These are phyloP conservation scores for Tricholoma terreum DNA, from an alignment of 768 basidiomycete species.

Conservation along the genomic window DNA sequence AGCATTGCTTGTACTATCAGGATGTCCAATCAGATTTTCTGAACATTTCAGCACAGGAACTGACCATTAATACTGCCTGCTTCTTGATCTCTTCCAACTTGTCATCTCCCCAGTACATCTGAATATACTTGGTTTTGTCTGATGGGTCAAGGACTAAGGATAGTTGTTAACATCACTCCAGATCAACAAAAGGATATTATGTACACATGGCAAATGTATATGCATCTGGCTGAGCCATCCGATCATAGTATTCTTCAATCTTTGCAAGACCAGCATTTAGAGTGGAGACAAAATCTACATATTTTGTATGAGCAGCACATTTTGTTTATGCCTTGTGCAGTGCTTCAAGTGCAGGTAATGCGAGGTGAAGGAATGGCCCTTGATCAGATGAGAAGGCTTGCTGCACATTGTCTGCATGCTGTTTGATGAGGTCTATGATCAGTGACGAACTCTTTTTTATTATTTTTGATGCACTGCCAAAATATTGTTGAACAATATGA, in stretches of 20 bases:
- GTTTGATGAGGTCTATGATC: too few relatives aligned
- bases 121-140: neutral
- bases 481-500: too few relatives aligned
- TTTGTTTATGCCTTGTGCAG: neutral
- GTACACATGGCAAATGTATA: constrained; percentile 1
- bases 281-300: neutral
- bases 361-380: neutral
- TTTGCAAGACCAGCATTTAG: neutral
- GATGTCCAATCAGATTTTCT: too few relatives aligned
- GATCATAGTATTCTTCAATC: constrained; percentile 1
- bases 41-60: neutral
- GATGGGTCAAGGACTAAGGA: neutral
- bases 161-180: neutral
- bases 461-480: too few relatives aligned
- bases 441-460: too few relatives aligned
- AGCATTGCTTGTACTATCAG: too few relatives aligned
- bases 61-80: neutral
- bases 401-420: neutral
- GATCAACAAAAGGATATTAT: neutral
- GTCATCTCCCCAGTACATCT: neutral
- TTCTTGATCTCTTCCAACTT: neutral
- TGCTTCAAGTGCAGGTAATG: neutral
- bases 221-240: neutral
- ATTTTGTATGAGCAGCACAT: neutral
- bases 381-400: neutral